Conservation (phyloP, 768 basidiomycete genomes). For the Roridomyces roridus region DNA sequence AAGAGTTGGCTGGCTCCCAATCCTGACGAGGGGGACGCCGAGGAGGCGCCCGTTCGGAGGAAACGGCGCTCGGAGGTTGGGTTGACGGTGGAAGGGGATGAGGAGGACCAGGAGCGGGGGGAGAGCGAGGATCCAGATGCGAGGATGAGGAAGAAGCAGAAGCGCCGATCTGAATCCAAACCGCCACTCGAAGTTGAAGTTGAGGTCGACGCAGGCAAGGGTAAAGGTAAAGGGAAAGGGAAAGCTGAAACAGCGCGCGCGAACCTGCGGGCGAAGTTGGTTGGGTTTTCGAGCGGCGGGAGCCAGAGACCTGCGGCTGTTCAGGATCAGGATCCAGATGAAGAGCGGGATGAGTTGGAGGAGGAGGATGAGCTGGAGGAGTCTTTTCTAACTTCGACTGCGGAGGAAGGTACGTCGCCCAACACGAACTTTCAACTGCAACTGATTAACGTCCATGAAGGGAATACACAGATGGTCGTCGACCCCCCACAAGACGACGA, state of each 20-base stretch:
- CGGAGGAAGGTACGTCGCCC: too few species aligned
- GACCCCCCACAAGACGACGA: conserved; percentile 20
- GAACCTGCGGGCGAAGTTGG: conserved; percentile 53
- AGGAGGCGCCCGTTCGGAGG: conserved; percentile 47
- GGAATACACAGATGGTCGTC: conserved; percentile 30
- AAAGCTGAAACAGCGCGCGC: conserved; percentile 18
- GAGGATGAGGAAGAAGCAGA: too few species aligned
- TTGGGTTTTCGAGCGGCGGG: conserved; percentile 59
- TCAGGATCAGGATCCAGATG: conserved; percentile 26
- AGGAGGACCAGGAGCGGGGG: too few species aligned
- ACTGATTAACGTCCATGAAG: too few species aligned
- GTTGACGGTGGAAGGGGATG: too few species aligned
- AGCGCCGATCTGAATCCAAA: neutral
- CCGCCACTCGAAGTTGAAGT: neutral
- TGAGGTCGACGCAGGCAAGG: neutral
- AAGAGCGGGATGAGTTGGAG: conserved; percentile 16
- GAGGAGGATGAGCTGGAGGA: too few species aligned
- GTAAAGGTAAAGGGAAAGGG: neutral
- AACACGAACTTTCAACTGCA: too few species aligned
- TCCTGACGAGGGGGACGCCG: conserved; percentile 17
- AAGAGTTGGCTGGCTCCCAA: conserved; percentile 9
- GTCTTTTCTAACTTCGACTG: too few species aligned
- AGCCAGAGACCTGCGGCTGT: conserved; percentile 36
- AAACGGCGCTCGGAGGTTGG: conserved; percentile 33
- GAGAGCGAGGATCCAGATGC: too few species aligned